Evolutionary conservation across 2,329 filamentous ascomycete species (phyloP).

Genomic region (Fusarium denticulatum): DNA sequence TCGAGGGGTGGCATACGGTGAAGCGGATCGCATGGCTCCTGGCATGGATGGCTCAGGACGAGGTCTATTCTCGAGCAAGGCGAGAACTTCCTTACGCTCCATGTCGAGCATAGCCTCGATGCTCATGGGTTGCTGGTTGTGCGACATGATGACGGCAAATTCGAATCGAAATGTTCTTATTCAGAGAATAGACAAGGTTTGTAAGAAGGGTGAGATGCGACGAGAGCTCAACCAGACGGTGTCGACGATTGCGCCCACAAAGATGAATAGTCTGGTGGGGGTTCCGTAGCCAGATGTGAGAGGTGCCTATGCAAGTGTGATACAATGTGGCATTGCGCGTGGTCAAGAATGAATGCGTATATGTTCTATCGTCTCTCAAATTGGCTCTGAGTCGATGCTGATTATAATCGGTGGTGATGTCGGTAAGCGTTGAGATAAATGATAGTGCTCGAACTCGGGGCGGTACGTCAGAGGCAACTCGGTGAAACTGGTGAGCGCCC

Average conservation of each 20-base stretch:
- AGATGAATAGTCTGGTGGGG: conserved; percentile 16
- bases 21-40: conserved; percentile 57
- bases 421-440: neutral
- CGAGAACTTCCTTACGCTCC: conserved; percentile 78
- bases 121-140: conserved; percentile 67
- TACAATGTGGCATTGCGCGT: conserved; percentile 32
- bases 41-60: conserved; percentile 38
- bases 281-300: conserved; percentile 7
- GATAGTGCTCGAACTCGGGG: conserved; percentile 16
- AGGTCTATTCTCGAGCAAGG: conserved; percentile 68
- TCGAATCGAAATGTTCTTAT: neutral
- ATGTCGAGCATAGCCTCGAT: conserved; percentile 81
- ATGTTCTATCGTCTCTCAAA: conserved; percentile 7
- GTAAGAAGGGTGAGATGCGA: neutral
- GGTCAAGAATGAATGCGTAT: neutral
- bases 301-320: conserved; percentile 13
- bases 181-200: neutral
- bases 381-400: neutral
- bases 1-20: conserved; percentile 66
- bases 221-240: neutral
- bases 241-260: conserved; percentile 14
- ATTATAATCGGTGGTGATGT: neutral
- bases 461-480: conserved; percentile 32
- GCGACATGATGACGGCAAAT: conserved; percentile 46
- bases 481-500: conserved; percentile 26